A percentile compares a stretch with the other conserved stretches of the same genome.
Conservation (phyloP, 441 rosid species). For the Cnidoscolus chayamansa region DNA sequence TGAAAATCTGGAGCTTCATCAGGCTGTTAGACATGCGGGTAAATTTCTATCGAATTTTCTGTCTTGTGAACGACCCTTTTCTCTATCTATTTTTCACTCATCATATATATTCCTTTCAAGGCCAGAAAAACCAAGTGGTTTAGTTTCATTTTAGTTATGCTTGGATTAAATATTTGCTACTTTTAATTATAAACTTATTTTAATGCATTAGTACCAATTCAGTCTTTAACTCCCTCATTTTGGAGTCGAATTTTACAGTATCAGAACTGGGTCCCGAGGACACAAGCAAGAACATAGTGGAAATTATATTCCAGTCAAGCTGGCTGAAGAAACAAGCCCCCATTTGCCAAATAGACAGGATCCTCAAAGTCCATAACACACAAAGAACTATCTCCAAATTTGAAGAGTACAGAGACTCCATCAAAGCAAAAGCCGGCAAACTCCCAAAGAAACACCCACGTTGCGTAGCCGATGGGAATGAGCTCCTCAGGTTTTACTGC, state of each 20-base stretch:
- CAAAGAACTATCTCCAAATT: constrained; percentile 56
- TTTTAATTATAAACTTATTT: background rate
- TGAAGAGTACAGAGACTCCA: constrained; percentile 69
- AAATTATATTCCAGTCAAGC: constrained; percentile 82
- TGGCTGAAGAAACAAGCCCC: constrained; percentile 64
- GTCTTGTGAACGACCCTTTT: no score
- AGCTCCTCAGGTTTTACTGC: constrained; percentile 72
- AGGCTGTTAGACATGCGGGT: constrained; percentile 71
- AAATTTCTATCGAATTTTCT: background rate
- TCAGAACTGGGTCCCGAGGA: constrained; percentile 67
- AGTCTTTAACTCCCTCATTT: background rate
- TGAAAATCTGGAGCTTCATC: constrained; percentile 65
- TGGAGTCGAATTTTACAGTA: constrained; percentile 33
- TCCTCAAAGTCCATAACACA: constrained; percentile 72
- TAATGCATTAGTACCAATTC: background rate
- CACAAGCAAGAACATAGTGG: constrained; percentile 82
- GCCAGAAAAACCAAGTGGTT: background rate
- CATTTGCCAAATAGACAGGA: constrained; percentile 62
- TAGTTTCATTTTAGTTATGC: background rate
- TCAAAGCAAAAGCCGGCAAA: constrained; percentile 61
- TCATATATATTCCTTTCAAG: background rate
- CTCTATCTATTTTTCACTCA: background rate
- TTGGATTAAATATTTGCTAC: background rate
- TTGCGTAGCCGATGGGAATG: constrained; percentile 80
- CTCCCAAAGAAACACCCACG: constrained; percentile 60